Base-by-base conservation (phyloP, 495 filamentous ascomycete genomes). In the Apodospora peruviana region DNA sequence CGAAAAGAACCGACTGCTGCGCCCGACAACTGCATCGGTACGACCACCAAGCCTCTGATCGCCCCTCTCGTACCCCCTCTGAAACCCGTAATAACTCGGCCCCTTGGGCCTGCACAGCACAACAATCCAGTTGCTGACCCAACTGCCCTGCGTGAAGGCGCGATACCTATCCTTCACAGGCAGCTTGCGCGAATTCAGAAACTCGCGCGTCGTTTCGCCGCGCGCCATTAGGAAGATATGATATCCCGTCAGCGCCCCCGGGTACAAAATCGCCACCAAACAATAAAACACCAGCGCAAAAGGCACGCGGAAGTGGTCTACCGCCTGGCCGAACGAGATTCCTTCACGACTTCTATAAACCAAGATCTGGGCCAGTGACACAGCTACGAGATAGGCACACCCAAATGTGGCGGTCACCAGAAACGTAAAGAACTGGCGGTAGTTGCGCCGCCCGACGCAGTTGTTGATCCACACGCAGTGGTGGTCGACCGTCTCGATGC, bases 381-480 rank as follows among this genome's bases (percentile, higher is more conserved):
- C 83, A n/a, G 78, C 88, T 20, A 88, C 70, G 40, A 96, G 74
- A 58, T 85, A 91, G n/a, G 91, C 57, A 0, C 81, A 80, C 2
- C 96, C 73, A 14, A 96, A 49, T 1, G 88, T 89, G 12, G 76
- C 82, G n/a, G 81, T 78, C 55, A 75, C 79, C 52, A 97, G 79
- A 67, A 96, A 98, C 16, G 85, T 79, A 59, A 96, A 95, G 67
- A 98, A 98, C 58, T 93, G 97, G 40, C 94, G 90, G 67, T 98
- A 98, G 66, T 98, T 98, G 46, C 93, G 88, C 29, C 94, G 87
- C 4, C 93, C 93, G 38, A 98, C 86, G 66, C 93, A 98, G 64
- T 97, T 98, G 69, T 98, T 98, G 43, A 98, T 82, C 94, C 94
- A 98, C 18, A 97, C 90, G 58, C 93, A 98, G 72, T 98, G 93